Evolutionary conservation across 2,329 filamentous ascomycete genomes (phyloP).

Genomic region (Xylaria sp.): DNA sequence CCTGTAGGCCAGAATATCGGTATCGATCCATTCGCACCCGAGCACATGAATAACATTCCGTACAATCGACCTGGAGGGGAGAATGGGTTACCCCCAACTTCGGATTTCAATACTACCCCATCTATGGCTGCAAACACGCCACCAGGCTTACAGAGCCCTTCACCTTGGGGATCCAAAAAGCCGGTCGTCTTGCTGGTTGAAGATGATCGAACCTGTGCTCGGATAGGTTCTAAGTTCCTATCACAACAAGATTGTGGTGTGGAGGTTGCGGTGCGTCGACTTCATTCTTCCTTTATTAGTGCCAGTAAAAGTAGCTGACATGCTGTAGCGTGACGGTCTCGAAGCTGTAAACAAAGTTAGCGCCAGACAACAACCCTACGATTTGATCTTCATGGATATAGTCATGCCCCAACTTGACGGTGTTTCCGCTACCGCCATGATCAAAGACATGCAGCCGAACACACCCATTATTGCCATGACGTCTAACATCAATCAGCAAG

Average conservation of each 20-base stretch:
- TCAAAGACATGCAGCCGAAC: conserved; percentile 81
- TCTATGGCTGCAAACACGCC: conserved; percentile 44
- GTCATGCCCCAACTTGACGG: conserved; percentile 98
- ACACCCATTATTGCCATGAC: conserved; percentile 98
- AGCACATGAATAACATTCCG: conserved; percentile 93
- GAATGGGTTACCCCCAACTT: conserved; percentile 48
- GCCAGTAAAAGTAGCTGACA: conserved; percentile 29
- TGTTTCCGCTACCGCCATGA: conserved; percentile 91
- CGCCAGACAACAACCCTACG: conserved; percentile 56
- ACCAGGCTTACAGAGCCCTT: conserved; percentile 45
- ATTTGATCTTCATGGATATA: conserved; percentile 86
- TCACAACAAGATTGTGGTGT: conserved; percentile 69
- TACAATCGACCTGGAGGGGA: conserved; percentile 74
- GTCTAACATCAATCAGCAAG: conserved; percentile 94
- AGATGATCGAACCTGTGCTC: conserved; percentile 71
- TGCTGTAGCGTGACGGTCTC: conserved; percentile 74
- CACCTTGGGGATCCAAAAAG: conserved; percentile 64
- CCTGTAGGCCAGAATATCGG: conserved; percentile 89
- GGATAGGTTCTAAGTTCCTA: conserved; percentile 71
- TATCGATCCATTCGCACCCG: conserved; percentile 92
- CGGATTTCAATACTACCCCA: conserved; percentile 44
- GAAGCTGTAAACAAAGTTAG: conserved; percentile 89
- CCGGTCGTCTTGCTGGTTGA: conserved; percentile 91
- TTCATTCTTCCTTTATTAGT: not conserved
- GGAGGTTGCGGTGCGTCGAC: conserved; percentile 66